phyloP scores from a whole-genome alignment of 116 monocot species.

The Iris pallida region DNA sequence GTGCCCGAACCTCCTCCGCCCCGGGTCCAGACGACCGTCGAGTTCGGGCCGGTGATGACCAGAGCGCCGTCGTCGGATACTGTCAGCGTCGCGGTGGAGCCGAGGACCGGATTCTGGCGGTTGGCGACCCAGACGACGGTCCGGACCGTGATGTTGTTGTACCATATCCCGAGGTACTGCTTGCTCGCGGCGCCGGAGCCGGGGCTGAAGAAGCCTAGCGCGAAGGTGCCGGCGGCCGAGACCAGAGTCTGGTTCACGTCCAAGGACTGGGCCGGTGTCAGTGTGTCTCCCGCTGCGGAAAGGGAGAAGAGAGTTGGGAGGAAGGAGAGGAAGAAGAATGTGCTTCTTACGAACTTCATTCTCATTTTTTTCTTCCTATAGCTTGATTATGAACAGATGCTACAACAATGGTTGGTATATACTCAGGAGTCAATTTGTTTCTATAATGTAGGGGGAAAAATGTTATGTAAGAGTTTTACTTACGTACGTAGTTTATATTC shows the following conservation, averaged over 20 bases:
- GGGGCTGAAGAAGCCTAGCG: conserved; percentile 26
- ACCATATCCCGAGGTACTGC: conserved; percentile 24
- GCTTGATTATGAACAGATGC: too few relatives aligned
- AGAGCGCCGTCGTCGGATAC: conserved; percentile 14
- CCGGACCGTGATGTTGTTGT: conserved; percentile 6
- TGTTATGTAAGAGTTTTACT: too few relatives aligned
- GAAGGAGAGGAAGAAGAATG: neutral
- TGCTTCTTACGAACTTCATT: too few relatives aligned
- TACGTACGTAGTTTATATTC: too few relatives aligned
- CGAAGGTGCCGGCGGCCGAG: conserved; percentile 10
- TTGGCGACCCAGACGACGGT: conserved; percentile 33
- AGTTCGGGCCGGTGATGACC: neutral
- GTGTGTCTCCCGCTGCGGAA: conserved; percentile 4
- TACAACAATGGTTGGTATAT: too few relatives aligned
- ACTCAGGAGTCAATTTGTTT: too few relatives aligned
- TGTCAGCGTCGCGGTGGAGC: conserved; percentile 1
- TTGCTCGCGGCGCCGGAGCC: neutral
- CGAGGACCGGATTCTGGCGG: conserved; percentile 16
- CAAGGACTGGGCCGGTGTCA: conserved; percentile 4
- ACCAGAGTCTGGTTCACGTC: conserved; percentile 1
- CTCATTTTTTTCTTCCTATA: too few relatives aligned
- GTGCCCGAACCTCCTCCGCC: neutral
- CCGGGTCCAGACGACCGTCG: conserved; percentile 12
- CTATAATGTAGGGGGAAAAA: too few relatives aligned
- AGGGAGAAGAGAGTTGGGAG: neutral